These are phyloP conservation scores for Aaosphaeria arxii DNA, from an alignment of 2,329 filamentous ascomycete genomes.

Conservation along the genomic window DNA sequence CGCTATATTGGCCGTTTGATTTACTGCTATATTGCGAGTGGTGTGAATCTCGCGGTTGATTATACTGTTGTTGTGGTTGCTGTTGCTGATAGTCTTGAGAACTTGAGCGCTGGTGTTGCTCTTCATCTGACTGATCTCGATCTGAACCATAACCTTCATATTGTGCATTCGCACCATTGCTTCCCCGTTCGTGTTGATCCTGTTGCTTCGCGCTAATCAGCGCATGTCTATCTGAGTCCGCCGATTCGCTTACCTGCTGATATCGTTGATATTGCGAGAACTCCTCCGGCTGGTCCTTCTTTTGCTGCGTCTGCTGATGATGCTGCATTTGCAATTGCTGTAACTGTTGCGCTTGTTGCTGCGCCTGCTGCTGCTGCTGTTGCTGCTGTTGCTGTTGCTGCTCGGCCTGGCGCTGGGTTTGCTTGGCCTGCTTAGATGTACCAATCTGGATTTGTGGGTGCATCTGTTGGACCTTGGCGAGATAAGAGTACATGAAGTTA, in stretches of 20 bases:
- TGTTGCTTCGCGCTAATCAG: constrained; percentile 12
- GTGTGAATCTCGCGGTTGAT: constrained; percentile 25
- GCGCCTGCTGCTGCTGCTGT: constrained; percentile 33
- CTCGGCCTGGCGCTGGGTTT: constrained; percentile 56
- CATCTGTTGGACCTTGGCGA: constrained; percentile 98
- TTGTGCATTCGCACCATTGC: constrained; percentile 4
- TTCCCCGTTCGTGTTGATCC: constrained; percentile 3
- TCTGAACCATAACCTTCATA: constrained; percentile 1
- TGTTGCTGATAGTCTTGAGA: neutral
- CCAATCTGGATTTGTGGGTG: constrained; percentile 92
- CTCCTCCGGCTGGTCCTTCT: constrained; percentile 42
- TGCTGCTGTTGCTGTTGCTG: constrained; percentile 40
- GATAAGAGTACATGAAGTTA: constrained; percentile 99
- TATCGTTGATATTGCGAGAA: constrained; percentile 40
- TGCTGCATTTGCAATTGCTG: constrained; percentile 40
- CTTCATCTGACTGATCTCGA: constrained; percentile 1
- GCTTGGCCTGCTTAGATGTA: constrained; percentile 71
- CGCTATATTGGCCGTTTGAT: constrained; percentile 33
- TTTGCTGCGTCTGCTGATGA: constrained; percentile 32
- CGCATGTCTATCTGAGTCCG: neutral
- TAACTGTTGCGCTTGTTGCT: constrained; percentile 56
- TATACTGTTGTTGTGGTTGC: constrained; percentile 2
- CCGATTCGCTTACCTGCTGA: constrained; percentile 12
- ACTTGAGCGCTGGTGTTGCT: neutral
- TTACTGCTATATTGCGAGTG: constrained; percentile 27